phyloP scores from a whole-genome alignment of 139 green algal species.

The Chlorella sp. region DNA sequence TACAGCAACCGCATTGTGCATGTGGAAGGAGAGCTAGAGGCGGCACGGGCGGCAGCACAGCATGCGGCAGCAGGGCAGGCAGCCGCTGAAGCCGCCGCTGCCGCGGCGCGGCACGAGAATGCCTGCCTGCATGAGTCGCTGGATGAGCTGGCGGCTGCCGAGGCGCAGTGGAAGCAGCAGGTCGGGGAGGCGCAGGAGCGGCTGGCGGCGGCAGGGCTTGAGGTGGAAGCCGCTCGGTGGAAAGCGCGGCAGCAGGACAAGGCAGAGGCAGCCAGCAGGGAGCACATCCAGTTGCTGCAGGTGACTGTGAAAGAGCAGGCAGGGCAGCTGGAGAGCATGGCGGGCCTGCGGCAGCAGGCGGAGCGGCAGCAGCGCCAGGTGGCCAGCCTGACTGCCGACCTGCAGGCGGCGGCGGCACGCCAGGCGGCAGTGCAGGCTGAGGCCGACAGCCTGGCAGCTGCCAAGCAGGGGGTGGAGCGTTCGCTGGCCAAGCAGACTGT shows the following conservation, averaged over 20 bases:
- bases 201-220: neutral
- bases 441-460: neutral
- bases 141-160: neutral
- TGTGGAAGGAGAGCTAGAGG: neutral
- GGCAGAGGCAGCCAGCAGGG: no score
- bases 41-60: neutral
- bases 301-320: neutral
- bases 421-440: neutral
- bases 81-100: neutral
- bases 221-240: neutral
- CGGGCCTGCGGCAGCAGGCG: neutral
- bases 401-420: neutral
- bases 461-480: neutral
- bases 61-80: neutral
- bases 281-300: neutral
- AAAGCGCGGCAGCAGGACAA: no score
- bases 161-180: neutral
- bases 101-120: neutral
- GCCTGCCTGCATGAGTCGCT: constrained; percentile 11
- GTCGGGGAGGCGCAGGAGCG: neutral
- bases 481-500: neutral
- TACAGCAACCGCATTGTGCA: constrained; percentile 6
- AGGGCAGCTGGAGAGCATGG: constrained; percentile 1
- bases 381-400: neutral
- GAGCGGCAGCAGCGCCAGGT: neutral